These are phyloP conservation scores for Solanum microdontum DNA, from an alignment of 257 asterid genomes.

Conservation along the genomic window DNA sequence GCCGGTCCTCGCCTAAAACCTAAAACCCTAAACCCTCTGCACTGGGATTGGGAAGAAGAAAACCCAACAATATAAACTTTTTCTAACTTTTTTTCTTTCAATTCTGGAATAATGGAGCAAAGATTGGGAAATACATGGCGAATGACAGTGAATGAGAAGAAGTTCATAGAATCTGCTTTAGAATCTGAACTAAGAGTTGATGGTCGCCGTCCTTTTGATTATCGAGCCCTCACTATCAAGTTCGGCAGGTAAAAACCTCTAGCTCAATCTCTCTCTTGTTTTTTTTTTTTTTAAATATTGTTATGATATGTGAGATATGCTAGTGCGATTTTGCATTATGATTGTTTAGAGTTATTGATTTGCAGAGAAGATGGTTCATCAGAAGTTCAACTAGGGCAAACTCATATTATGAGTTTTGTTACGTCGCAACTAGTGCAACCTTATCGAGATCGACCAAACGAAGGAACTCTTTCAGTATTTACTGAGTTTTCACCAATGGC, in stretches of 20 bases:
- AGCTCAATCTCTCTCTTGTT: background rate
- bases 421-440: constrained; percentile 87
- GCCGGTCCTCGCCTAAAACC: background rate
- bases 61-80: background rate
- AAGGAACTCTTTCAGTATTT: constrained; percentile 73
- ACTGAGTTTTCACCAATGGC: constrained; percentile 99
- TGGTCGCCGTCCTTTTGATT: constrained; percentile 87
- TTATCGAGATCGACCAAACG: constrained; percentile 82
- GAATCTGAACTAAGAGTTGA: constrained; percentile 73
- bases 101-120: constrained; percentile 51
- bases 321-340: background rate
- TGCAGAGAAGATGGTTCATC: constrained; percentile 93
- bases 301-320: background rate
- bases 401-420: constrained; percentile 81
- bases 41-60: background rate
- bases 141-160: constrained; percentile 73
- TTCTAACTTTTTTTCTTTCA: background rate
- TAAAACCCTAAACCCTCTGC: background rate
- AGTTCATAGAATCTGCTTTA: constrained; percentile 61
- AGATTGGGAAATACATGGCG: constrained; percentile 54
- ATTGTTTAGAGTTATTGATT: background rate
- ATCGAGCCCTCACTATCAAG: constrained; percentile 51
- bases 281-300: background rate
- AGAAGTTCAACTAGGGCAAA: constrained; percentile 89
- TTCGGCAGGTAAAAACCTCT: constrained; percentile 51